Conservation (phyloP, 257 asterid genomes). For the Avicennia marina region DNA sequence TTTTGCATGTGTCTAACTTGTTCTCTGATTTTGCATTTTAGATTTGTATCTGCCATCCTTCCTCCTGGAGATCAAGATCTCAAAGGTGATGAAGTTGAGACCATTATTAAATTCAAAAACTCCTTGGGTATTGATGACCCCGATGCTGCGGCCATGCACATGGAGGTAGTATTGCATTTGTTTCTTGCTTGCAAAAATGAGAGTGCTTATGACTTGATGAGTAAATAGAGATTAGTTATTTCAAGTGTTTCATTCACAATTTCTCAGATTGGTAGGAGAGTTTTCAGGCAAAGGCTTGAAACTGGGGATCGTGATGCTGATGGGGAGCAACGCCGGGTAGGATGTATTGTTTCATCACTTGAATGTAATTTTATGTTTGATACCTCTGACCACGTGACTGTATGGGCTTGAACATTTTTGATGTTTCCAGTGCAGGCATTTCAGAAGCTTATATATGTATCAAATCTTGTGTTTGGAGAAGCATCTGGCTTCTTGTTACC, state of each 20-base stretch:
- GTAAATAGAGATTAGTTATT: conserved; percentile 13
- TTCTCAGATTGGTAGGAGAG: conserved; percentile 89
- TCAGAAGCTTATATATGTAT: conserved; percentile 93
- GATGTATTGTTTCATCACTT: conserved; percentile 13
- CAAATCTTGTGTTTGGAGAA: conserved; percentile 91
- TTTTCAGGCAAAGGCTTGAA: conserved; percentile 93
- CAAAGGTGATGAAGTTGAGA: conserved; percentile 84
- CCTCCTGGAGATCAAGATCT: conserved; percentile 87
- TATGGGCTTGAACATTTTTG: conserved; percentile 49
- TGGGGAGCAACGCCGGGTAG: conserved; percentile 75
- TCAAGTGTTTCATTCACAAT: conserved; percentile 23
- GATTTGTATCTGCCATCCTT: conserved; percentile 73
- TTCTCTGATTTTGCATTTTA: conserved; percentile 15
- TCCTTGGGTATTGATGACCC: conserved; percentile 98
- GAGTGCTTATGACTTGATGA: conserved; percentile 1
- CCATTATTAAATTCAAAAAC: conserved; percentile 65
- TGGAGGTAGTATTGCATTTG: conserved; percentile 64
- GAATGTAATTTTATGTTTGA: conserved; percentile 11
- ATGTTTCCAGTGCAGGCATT: conserved; percentile 90
- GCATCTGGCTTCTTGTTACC: conserved; percentile 96
- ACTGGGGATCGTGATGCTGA: conserved; percentile 85
- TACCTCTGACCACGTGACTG: conserved; percentile 15
- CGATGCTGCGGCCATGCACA: conserved; percentile 95
- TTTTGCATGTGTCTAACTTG: conserved; percentile 9
- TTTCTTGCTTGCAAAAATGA: conserved; percentile 7